Base-by-base conservation (phyloP, 331 rosid genomes). In the Malus hybrid region DNA sequence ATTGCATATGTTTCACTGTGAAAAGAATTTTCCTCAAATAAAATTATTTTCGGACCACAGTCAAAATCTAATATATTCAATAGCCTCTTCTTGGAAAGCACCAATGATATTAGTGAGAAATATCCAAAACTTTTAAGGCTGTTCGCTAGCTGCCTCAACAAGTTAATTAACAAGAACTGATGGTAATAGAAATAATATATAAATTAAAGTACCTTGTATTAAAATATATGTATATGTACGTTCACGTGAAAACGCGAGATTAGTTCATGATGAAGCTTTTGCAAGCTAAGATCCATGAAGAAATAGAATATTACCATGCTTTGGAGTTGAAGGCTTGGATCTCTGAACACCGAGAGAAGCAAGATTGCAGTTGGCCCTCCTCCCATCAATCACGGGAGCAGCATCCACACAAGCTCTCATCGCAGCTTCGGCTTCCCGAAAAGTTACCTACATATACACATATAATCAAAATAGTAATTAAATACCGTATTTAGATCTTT, bases 351-450 rank as follows among this genome's bases (percentile, higher is more conserved):
- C 99, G 84, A 92, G 79, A 81, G 99, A 94, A 84, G 99, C 99
- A 63, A 94, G 99, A 80, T 94, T 94, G 88, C 99, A 94, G 46
- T 94, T 94, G 36, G 99, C 99, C 79, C 96, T 86, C 69, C 99
- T 88, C 2, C 99, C 97, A 61, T 94, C 99, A 54, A 94, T 94
- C 48, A 94, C 96, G 1, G 99, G 99, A 67, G 99, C 88, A 70
- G 99, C 93, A 79, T 94, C 99, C 27, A 94, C 99, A 62, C 99
- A 94, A 73, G 99, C 99, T 81, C 96, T 94, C 99, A 90, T 90
- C 34, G 99, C 99, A 7, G 99, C 91, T 20, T 94, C 99, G 0
- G 97, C 86, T 65, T 94, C 99, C 0, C 97, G 88, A 69, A 92
- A 94, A 12, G 99, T 94, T 11, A 92, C 97, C 99, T 94, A 60